Evolutionary conservation across 73 alveolate genomes (phyloP), one percentile per base, ranked within the genome.

Genomic region (Paramecium primaurelia): DNA sequence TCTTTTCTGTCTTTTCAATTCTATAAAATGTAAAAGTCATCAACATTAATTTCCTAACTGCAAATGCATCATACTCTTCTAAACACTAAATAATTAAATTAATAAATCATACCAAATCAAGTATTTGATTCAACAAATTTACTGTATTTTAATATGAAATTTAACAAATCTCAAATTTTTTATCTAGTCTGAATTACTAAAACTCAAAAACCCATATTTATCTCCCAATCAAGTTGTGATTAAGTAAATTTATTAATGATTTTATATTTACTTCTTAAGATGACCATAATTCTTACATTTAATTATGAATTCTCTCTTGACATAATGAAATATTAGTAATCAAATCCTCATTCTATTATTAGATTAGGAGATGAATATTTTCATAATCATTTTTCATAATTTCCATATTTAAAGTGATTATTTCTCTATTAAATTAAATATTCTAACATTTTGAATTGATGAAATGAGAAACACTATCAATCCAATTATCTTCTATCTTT

Each of bases 21-120:
- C 34, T 80, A 49, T 26, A 80, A 25, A 80, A 80, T 4, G 91
- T 80, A 11, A 80, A 80, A 42, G 77, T 25, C 91, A 80, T 80
- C 8, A 42, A 36, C 38, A 80, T 49, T 8, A 49, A 20, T 28
- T 80, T 80, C 30, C 91, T 80, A 1, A 80, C 91, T 20, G 58
- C 28, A 47, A 38, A 80, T 8, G 75, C 91, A 80, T 80, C 91
- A 8, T 6, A 80, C 38, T 80, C 91, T 49, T 44, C 73, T 26
- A 26, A 45, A 49, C 91, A 80, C 91, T 80, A 45, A 0, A 4
- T 1, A 1, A 45, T 26, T 44, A 16, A 22, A 80, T 80, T 44
- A 3, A 25, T 18, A 20, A 3, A 34, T 14, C 0, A 80, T 26
- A 42, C 69, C 69, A 54, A 18, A 54, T 25, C 32, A 0, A 80